These are phyloP conservation scores for Ceratopteris richardii DNA, from an alignment of 75 land plant genomes.

Conservation along the genomic window DNA sequence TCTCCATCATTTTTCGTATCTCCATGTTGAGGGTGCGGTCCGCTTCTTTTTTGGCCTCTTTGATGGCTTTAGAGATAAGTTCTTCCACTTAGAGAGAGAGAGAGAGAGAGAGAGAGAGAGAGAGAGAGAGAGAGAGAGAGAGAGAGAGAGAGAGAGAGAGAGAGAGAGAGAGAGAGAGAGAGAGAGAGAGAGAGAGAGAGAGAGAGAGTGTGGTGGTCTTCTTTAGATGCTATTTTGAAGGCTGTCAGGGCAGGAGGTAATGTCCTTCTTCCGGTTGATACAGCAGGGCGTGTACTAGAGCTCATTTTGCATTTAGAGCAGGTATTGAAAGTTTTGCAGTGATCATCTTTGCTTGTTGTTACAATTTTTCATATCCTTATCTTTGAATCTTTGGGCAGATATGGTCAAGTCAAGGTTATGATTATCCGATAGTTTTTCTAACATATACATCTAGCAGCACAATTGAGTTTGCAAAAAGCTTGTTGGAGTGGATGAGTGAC, in stretches of 20 bases:
- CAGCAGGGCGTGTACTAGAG: conserved; percentile 89
- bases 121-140: too few species aligned
- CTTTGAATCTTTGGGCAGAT: conserved; percentile 41
- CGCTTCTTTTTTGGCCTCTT: too few species aligned
- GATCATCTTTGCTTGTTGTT: background rate
- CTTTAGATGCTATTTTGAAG: conserved; percentile 57
- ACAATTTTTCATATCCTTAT: background rate
- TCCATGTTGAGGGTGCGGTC: too few species aligned
- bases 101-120: background rate
- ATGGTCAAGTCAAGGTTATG: conserved; percentile 54
- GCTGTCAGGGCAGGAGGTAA: conserved; percentile 66
- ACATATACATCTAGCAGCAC: conserved; percentile 85
- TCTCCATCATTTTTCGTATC: too few species aligned
- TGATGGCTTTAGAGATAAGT: too few species aligned
- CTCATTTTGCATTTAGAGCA: conserved; percentile 72
- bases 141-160: too few species aligned
- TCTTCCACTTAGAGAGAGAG: too few species aligned
- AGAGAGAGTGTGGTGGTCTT: background rate
- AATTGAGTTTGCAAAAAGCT: conserved; percentile 90
- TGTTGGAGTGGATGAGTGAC: conserved; percentile 98
- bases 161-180: too few species aligned
- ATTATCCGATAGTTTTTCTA: conserved; percentile 65
- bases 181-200: too few species aligned
- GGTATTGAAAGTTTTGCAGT: conserved; percentile 26
- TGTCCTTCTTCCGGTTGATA: conserved; percentile 87